These are phyloP conservation scores for Skeletonema grethae DNA, from an alignment of 108 stramenopile species.

Conservation along the genomic window DNA sequence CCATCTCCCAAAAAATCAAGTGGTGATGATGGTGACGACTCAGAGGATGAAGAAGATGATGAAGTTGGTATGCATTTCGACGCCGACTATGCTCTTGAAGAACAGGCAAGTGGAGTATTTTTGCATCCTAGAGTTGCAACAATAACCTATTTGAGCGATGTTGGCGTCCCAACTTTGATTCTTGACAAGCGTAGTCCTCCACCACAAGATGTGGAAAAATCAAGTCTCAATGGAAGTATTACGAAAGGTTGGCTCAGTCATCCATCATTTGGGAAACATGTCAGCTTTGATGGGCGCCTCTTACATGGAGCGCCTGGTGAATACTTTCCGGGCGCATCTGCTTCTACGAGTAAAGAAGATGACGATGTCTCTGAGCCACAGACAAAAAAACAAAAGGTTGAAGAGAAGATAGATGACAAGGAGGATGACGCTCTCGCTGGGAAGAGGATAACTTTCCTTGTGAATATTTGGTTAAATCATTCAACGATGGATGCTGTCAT, in stretches of 20 bases:
- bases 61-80: constrained; percentile 93
- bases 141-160: constrained; percentile 84
- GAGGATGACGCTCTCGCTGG: constrained; percentile 7
- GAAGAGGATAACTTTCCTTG: constrained; percentile 86
- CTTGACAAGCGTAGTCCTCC: constrained; percentile 64
- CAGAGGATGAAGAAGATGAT: constrained; percentile 61
- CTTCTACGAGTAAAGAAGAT: background rate
- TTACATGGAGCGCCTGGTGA: constrained; percentile 90
- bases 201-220: constrained; percentile 58
- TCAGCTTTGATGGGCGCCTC: constrained; percentile 87
- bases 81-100: constrained; percentile 90
- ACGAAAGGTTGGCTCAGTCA: constrained; percentile 72
- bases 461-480: constrained; percentile 93
- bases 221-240: constrained; percentile 65
- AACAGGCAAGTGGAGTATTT: constrained; percentile 61
- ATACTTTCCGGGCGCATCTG: constrained; percentile 60
- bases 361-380: background rate
- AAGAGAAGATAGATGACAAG: constrained; percentile 9
- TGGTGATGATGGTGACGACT: constrained; percentile 43
- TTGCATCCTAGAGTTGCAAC: constrained; percentile 87
- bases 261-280: constrained; percentile 83
- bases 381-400: constrained; percentile 28
- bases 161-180: constrained; percentile 86
- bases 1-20: constrained; percentile 11
- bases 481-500: constrained; percentile 72